Evolutionary conservation across 345 rosid species (phyloP), one percentile per base, ranked within the genome.

Genomic region (Salix viminalis): DNA sequence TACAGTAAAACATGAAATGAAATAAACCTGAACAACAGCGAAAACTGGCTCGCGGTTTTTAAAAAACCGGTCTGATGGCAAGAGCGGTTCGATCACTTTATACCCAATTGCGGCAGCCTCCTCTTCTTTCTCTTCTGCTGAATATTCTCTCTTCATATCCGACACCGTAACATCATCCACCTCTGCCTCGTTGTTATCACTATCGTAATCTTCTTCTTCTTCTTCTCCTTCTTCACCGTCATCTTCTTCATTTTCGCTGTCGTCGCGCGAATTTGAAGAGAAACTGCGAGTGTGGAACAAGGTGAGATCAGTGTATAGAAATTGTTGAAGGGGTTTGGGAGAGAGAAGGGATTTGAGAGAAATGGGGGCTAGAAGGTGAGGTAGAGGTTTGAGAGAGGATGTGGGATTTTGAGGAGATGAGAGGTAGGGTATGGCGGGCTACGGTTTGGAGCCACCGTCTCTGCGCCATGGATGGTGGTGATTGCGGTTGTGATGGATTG

Each of bases 31-130:
- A 87, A 96, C 92, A 75, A 96, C 91, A 30, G 97, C 97, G 32
- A 90, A 92, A 81, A 88, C 92, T 2, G 97, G 97, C 73, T 94
- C 95, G 42, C 87, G 88, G 0, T 75, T 88, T 83, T 91, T 92
- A 72, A 94, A 92, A 14, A 90, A 84, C 60, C 86, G 79, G 30
- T 96, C 96, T 32, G 87, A 76, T 23, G 71, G 60, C 79, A 78
- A 80, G 26, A 96, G 89, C 28, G 91, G 93, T 8, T 94, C 98
- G 41, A 87, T 64, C 54, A 92, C 97, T 68, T 85, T 86, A 79
- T 96, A 96, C 32, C 99, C 99, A 9, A 96, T 91, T 42, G 84
- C 94, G 2, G 90, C 90, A 30, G 97, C 98, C 84, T 86, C 97
- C 12, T 81, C 90, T 67, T 86, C 92, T 84, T 79, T 90, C 92